Evolutionary conservation across 2,329 filamentous ascomycete genomes (phyloP), one percentile per base, ranked within the genome.

Genomic region (Emmonsia crescens): DNA sequence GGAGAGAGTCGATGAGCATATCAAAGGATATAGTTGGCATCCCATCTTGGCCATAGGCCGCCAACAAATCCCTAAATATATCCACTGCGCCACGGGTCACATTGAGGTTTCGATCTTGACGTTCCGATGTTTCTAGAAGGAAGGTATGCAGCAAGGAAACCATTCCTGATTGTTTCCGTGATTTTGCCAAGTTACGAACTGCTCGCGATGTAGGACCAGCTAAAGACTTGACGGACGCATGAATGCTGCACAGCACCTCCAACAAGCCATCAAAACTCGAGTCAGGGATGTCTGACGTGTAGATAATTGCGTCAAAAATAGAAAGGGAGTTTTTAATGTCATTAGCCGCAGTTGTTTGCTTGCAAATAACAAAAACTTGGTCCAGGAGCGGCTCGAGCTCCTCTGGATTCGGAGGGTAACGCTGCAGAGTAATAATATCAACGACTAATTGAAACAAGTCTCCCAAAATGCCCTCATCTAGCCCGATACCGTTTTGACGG

Each of bases 161-260:
- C 74, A 77, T 76, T 58, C 75, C 70, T n/a, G 62, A 59, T 57
- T 75, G 73, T 59, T 71, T 69, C 31, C 67, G 68, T 19, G 75
- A 77, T 62, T 75, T 77, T 12, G 73, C 74, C 19, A 77, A 62
- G 62, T 73, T 77, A 46, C 75, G 73, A 38, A 77, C 75, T 33
- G 73, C 74, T 60, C 74, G 69, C 19, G 75, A 76, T 1, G 75
- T 77, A 29, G 75, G 75, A 5, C 75, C 75, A 38, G 75, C 75
- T 27, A 77, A 65, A 40, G 75, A 71, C 61, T 75, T 77, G 36
- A 77, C 75, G 24, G 75, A 77, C 42, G 74, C 74, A 67, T 77
- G 75, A 31, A 77, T 77, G 62, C 74, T 76, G 68, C 75, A 77
- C 42, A 77, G 67, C 38, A 77, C 74, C 60, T 77, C 75, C 33